Evolutionary conservation across 2,329 filamentous ascomycete genomes (phyloP), one percentile per base, ranked within the genome.

Genomic region (Xylaria sp.): DNA sequence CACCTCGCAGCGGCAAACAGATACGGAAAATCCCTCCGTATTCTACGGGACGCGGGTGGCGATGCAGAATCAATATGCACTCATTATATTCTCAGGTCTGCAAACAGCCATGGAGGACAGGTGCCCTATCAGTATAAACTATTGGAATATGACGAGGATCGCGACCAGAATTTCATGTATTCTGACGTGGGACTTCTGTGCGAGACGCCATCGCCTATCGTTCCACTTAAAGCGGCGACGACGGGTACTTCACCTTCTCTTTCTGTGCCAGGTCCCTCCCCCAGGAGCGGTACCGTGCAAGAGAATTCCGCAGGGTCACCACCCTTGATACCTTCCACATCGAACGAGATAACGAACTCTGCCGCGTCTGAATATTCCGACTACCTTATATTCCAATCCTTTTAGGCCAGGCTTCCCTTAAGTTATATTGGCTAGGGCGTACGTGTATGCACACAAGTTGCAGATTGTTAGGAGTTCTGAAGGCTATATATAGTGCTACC

Each of bases 1-100:
- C 65, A 68, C 29, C 48, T 68, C n/a, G 65, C 60, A 23, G 55
- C 54, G 35, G 44, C 44, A 21, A 63, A 60, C 23, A 5, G 23
- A n/a, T 5, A 60, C 10, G 10, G 3, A 12, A 44, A 9, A 44
- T 21, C 23, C 18, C 23, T 60, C 13, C 42, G 10, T 10, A 47
- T 60, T 21, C 23, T 68, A 23, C 44, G 21, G 12, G 37, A 59
- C 27, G 65, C 60, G 5, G 47, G 47, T 4, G 35, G 32, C 16
- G 40, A 64, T 55, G 40, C 50, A 16, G 29, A 63, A 1, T 62
- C 44, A 59, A 27, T 5, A 29, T 60, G 48, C 50, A 57, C 48
- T 37, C 57, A 66, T 54, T 58, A 50, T 42, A 64, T 65, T 25
- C 44, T 40, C 55, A 59, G 25, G 25, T 16, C 48, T 8, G 16